A percentile compares a stretch with the other conserved stretches of the same genome.
These are phyloP conservation scores for Quercus lobata DNA, from an alignment of 331 rosid genomes.

Conservation along the genomic window DNA sequence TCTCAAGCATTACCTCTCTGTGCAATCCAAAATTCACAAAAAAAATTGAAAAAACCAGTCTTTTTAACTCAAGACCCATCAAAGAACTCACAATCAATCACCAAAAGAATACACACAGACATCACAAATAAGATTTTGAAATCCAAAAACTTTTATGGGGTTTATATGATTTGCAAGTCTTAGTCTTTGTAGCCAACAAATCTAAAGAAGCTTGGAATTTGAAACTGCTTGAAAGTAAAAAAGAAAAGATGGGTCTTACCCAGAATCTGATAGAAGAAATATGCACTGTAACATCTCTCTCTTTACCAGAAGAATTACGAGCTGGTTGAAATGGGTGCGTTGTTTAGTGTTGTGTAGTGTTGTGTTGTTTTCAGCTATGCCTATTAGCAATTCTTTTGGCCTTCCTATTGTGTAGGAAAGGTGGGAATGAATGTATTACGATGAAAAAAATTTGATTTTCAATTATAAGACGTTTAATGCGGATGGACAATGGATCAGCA, in stretches of 20 bases:
- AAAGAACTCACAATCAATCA: neutral
- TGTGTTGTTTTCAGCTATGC: neutral
- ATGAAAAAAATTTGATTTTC: neutral
- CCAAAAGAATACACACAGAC: neutral
- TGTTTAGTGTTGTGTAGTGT: neutral
- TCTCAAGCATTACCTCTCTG: constrained; percentile 95
- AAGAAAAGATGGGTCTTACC: constrained; percentile 34
- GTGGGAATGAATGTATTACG: neutral
- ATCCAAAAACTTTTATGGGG: neutral
- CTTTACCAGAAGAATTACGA: neutral
- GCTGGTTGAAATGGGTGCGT: neutral
- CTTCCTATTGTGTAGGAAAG: neutral
- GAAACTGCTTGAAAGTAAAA: neutral
- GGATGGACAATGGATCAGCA: neutral
- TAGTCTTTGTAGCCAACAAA: neutral
- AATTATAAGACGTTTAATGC: no score
- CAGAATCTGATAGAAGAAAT: constrained; percentile 92
- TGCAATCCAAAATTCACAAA: constrained; percentile 15
- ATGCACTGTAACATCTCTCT: constrained; percentile 88
- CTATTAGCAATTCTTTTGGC: neutral
- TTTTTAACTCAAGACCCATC: neutral
- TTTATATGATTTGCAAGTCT: neutral
- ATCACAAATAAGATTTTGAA: neutral
- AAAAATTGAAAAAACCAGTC: neutral
- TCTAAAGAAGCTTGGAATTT: neutral